Conservation (phyloP, 176 grass and related monocot genomes). For the Bolboschoenus planiculmis region DNA sequence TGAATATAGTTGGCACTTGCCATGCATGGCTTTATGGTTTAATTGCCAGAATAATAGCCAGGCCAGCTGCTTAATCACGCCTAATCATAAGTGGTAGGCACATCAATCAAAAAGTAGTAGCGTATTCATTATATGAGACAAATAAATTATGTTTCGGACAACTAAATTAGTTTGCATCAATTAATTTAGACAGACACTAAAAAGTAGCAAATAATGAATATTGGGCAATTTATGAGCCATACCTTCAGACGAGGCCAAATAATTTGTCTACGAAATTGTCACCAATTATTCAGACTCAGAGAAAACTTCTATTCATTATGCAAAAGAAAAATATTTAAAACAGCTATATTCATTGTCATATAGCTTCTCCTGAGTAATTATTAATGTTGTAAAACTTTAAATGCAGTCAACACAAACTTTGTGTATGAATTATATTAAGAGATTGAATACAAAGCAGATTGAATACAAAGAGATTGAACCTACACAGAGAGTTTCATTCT, state of each 20-base stretch:
- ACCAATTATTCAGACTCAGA: no score
- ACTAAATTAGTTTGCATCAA: background rate
- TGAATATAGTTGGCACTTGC: background rate
- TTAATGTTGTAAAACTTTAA: no score
- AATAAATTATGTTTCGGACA: background rate
- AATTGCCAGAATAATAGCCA: background rate
- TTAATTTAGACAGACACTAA: background rate
- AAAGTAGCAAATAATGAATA: background rate
- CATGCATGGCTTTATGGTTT: background rate
- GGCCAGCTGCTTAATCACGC: background rate
- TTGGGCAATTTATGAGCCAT: background rate
- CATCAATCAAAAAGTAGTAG: background rate
- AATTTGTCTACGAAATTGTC: no score
- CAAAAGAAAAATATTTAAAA: no score
- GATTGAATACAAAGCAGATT: no score
- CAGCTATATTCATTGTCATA: no score
- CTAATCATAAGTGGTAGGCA: background rate
- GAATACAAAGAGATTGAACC: no score
- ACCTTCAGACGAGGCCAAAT: background rate
- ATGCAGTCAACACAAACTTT: no score
- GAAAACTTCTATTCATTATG: no score
- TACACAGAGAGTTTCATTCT: no score
- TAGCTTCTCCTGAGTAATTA: no score
- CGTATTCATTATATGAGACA: background rate
- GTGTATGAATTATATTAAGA: no score